These are phyloP conservation scores for Oidium heveae DNA, from an alignment of 2,329 filamentous ascomycete species.

Conservation along the genomic window DNA sequence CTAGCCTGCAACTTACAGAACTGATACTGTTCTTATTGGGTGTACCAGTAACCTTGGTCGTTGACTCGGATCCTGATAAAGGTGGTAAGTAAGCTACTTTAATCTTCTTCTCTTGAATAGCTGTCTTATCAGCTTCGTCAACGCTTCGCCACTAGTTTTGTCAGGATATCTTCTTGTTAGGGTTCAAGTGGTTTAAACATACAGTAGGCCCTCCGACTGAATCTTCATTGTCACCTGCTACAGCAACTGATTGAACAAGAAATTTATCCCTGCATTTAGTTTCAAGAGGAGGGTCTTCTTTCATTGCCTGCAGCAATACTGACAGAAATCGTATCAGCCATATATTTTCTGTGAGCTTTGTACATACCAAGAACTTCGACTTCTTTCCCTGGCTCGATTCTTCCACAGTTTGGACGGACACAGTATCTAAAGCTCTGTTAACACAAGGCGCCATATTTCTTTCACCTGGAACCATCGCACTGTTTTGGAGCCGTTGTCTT, in stretches of 20 bases:
- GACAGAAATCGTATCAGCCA: slow-evolving; percentile 6
- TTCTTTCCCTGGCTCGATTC: slow-evolving; percentile 70
- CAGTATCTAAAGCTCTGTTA: slow-evolving; percentile 47
- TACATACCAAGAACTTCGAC: slow-evolving; percentile 75
- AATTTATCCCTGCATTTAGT: slow-evolving; percentile 94
- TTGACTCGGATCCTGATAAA: slow-evolving; percentile 11
- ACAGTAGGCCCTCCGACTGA: slow-evolving; percentile 58
- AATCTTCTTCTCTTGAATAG: slow-evolving; percentile 85
- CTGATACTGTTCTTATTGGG: slow-evolving; percentile 9
- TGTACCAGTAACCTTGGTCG: slow-evolving; percentile 5
- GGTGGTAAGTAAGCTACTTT: slow-evolving; percentile 62
- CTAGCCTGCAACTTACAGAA: slow-evolving; percentile 3
- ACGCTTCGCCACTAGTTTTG: slow-evolving; percentile 35
- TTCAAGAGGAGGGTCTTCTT: slow-evolving; percentile 66
- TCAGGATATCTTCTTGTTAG: slow-evolving; percentile 1
- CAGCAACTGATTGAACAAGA: slow-evolving; percentile 72
- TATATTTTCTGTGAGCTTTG: background rate
- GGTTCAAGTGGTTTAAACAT: slow-evolving; percentile 29
- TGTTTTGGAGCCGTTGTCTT: slow-evolving; percentile 98
- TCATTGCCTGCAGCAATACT: slow-evolving; percentile 97
- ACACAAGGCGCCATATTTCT: background rate
- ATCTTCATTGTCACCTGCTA: slow-evolving; percentile 65
- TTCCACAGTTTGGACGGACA: slow-evolving; percentile 86
- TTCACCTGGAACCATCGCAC: slow-evolving; percentile 28
- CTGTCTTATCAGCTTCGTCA: slow-evolving; percentile 47